Base-by-base conservation (phyloP, 192 early-diverging fungal species). In the Coemansia sp. region DNA sequence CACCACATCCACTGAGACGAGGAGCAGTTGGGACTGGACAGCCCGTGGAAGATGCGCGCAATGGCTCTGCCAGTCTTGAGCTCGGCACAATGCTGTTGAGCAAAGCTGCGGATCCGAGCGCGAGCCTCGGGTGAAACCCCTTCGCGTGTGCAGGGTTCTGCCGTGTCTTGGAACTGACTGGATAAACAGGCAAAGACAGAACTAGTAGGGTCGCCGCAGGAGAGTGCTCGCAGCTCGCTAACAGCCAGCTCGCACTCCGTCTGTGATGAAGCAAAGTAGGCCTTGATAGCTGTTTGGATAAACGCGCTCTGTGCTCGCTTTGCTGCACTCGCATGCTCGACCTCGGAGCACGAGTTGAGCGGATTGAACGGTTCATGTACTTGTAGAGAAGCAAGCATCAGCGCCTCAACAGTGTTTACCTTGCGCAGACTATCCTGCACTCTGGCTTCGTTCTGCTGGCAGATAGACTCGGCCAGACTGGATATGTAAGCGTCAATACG, bases 1-100 rank as follows among this genome's bases (percentile, higher is more conserved):
- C 77, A 74, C 77, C 77, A 79, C 57, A 63, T 55, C 77, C 77
- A 79, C 50, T 74, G 68, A 14, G 77, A 73, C 31, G 72, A 59
- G 16, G 68, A 59, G 47, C 61, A 70, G 33, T 55, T 69, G 3
- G 80, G 75, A 10, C 76, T 68, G 6, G 72, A 65, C 2, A 83
- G 74, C 6, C 75, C 80, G 62, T 83, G 80, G 38, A 78, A 62
- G 12, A 83, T 36, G 21, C 72, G 71, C 3, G 80, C 80, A 33
- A 83, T 66, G 0, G 75, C 72, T 28, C 75, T 69, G 8, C 67
- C 80, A 21, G 69, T 75, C 35, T 50, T 68, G 5, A 83, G 64
- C 43, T 56, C 50, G 2, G 56, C 56, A 0, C 52, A 25, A 36
- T 79, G 69, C 33, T 79, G 77, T 13, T 56, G 43, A 18, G 70